These are phyloP conservation scores for Beta macrorhiza DNA, from an alignment of 179 eudicot species.

Conservation along the genomic window DNA sequence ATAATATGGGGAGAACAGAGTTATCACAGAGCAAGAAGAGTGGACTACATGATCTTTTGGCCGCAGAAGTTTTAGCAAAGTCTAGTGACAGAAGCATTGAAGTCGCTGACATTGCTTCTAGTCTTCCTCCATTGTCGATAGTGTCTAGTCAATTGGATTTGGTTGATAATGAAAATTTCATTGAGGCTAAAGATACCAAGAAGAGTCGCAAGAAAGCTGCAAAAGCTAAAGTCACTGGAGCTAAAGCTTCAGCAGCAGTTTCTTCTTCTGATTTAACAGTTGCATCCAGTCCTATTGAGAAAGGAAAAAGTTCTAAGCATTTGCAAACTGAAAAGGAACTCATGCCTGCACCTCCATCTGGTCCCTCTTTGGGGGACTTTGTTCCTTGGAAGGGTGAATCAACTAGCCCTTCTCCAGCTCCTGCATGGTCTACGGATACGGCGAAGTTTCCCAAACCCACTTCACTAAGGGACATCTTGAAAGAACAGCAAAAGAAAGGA, in stretches of 20 bases:
- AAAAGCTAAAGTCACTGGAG: constrained; percentile 66
- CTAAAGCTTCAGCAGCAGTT: constrained; percentile 44
- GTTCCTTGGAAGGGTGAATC: constrained; percentile 89
- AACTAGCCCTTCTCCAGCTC: constrained; percentile 59
- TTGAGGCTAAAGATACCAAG: constrained; percentile 92
- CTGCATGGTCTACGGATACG: constrained; percentile 88
- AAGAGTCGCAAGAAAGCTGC: constrained; percentile 89
- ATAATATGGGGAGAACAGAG: constrained; percentile 37
- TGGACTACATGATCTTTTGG: constrained; percentile 73
- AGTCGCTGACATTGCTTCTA: constrained; percentile 32
- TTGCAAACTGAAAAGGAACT: constrained; percentile 65
- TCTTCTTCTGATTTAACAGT: constrained; percentile 42
- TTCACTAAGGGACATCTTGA: constrained; percentile 83
- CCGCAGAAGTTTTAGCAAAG: constrained; percentile 54
- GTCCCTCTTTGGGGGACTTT: constrained; percentile 94
- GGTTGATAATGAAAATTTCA: constrained; percentile 59
- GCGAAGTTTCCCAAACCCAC: constrained; percentile 60
- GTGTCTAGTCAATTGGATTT: constrained; percentile 34
- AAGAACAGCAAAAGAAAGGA: constrained; percentile 68
- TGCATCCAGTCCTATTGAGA: constrained; percentile 62
- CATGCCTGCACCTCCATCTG: constrained; percentile 71
- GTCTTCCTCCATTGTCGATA: constrained; percentile 39
- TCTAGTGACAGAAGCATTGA: constrained; percentile 43
- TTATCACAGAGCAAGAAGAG: constrained; percentile 56
- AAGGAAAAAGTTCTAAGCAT: constrained; percentile 53